Base-by-base conservation (phyloP, 805 yeast species). In the Ogataea ganodermae region DNA sequence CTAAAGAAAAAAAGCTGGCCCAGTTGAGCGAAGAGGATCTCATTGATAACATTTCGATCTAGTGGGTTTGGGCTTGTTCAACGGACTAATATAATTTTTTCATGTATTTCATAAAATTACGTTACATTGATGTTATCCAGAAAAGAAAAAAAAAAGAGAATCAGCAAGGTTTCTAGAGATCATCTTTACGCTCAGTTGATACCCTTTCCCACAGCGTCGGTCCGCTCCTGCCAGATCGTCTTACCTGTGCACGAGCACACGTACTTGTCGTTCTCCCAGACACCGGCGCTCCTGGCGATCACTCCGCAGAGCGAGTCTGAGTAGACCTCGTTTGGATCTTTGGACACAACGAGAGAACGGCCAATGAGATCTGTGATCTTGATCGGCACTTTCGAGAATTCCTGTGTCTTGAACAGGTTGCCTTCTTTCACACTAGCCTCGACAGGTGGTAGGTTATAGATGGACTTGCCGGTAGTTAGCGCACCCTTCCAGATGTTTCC, bases 201-300 rank as follows among this genome's bases (percentile, higher is more conserved):
- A 6, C 94, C 94, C 53, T 78, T 78, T 4, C 64, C 54, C 27
- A 80, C 64, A 1, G 96, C 96, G 60, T 89, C 96, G 42, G 72
- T 67, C 46, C 97, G 75, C 66, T 92, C 99, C 64, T 94, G 90
- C 98, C 99, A 92, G 21, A 92, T 81, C 0, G 96, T 88, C 74
- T 90, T 89, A 14, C 99, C 99, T 13, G 92, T 83, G 67, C 98
- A 94, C 27, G 92, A 84, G 68, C 99, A 92, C 2, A 92, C 96
- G 50, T 83, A 83, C 68, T 92, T 92, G 57, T 86, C 88, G 68
- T 94, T 94, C 63, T 92, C 96, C 97, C 98, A 94, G 21, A 83
- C 87, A 13, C 99, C 99, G 1, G 99, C 98, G 59, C 95, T 86
- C 60, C 98, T 78, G 1, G 98, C 98, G 62, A 94, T 81, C 20